Evolutionary conservation across 2,329 filamentous ascomycete species (phyloP).

Genomic region (Orbilia oligospora): DNA sequence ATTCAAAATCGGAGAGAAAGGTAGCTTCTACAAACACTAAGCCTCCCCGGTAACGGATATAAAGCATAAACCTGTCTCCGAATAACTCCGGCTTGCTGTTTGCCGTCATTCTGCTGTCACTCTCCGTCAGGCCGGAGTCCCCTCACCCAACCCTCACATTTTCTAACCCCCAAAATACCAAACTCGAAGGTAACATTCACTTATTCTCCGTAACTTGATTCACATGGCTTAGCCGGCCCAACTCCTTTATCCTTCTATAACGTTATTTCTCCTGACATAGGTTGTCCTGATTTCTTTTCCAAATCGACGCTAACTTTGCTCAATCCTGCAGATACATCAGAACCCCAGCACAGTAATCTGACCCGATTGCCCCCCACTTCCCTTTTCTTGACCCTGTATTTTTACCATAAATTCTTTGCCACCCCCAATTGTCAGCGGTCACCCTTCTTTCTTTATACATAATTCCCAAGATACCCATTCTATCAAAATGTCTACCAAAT

Average conservation of each 20-base stretch:
- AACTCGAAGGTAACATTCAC: slow-evolving; percentile 40
- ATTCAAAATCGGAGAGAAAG: neutral
- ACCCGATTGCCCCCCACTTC: slow-evolving; percentile 2
- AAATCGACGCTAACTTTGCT: slow-evolving; percentile 9
- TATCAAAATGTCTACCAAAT: slow-evolving; percentile 55
- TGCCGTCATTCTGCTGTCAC: slow-evolving; percentile 20
- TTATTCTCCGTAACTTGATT: neutral
- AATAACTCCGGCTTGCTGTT: slow-evolving; percentile 58
- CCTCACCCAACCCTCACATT: slow-evolving; percentile 19
- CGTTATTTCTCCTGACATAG: slow-evolving; percentile 12
- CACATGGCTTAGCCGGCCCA: neutral
- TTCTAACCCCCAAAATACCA: slow-evolving; percentile 5
- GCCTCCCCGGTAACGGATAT: slow-evolving; percentile 42
- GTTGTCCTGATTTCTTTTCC: slow-evolving; percentile 6
- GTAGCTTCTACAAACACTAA: slow-evolving; percentile 8
- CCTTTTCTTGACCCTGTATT: slow-evolving; percentile 22
- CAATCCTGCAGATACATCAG: slow-evolving; percentile 21
- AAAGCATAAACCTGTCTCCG: slow-evolving; percentile 45
- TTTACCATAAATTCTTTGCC: slow-evolving; percentile 22
- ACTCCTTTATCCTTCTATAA: slow-evolving; percentile 31
- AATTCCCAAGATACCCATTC: slow-evolving; percentile 65
- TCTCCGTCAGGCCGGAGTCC: slow-evolving; percentile 20
- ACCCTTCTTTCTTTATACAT: slow-evolving; percentile 11
- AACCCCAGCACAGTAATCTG: neutral
- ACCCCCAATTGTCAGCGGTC: slow-evolving; percentile 28